Percentiles rank a stretch among this genome's conserved stretches.
phyloP scores from a whole-genome alignment of 345 rosid genomes.

The Populus nigra region DNA sequence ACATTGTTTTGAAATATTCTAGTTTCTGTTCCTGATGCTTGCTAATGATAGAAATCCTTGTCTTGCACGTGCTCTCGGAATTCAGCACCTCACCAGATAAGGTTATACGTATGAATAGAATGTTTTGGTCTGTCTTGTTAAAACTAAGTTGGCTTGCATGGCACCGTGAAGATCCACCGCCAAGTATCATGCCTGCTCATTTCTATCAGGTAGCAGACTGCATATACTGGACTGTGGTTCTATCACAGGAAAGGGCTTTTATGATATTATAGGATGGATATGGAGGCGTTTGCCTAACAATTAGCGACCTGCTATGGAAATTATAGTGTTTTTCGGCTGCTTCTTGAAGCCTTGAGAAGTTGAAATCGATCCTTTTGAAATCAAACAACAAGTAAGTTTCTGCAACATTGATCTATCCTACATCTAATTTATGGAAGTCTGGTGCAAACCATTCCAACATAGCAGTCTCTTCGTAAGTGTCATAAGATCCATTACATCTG shows the following conservation, averaged over 20 bases:
- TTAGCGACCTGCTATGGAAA: neutral
- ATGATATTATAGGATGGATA: neutral
- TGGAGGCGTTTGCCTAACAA: neutral
- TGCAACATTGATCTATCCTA: neutral
- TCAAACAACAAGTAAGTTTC: neutral
- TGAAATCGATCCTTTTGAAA: neutral
- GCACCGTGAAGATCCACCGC: neutral
- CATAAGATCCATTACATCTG: neutral
- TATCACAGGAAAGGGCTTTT: neutral
- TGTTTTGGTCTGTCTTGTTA: neutral
- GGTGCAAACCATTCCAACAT: neutral
- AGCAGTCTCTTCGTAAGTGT: neutral
- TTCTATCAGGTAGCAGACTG: neutral
- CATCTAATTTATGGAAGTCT: neutral
- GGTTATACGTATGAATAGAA: neutral
- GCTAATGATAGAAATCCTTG: neutral
- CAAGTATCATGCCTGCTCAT: neutral
- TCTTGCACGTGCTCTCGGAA: constrained; percentile 12
- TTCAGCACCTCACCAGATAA: constrained; percentile 1
- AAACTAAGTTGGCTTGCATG: neutral
- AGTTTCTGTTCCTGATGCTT: neutral
- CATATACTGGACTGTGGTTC: neutral
- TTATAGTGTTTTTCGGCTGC: neutral
- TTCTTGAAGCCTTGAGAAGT: neutral
- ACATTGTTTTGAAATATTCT: neutral